phyloP scores from a whole-genome alignment of 345 rosid species.

The Firmiana major region DNA sequence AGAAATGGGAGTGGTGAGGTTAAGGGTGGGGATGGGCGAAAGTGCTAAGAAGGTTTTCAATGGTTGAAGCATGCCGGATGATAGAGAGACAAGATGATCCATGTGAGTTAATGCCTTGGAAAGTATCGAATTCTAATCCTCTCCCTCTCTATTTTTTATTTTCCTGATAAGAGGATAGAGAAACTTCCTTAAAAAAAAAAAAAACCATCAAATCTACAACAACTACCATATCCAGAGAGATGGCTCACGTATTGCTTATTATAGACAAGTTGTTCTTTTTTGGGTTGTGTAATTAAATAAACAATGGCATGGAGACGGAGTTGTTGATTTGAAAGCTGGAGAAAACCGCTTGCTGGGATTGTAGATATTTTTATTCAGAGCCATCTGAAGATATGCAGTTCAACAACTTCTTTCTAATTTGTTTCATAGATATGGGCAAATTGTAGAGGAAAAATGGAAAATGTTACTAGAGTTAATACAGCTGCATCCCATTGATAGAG shows the following conservation, averaged over 20 bases:
- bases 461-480: too few relatives aligned
- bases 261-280: neutral
- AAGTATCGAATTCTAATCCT: neutral
- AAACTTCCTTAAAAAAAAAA: constrained; percentile 37
- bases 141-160: neutral
- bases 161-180: constrained; percentile 6
- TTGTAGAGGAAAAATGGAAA: neutral
- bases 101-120: neutral
- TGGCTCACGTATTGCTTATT: constrained; percentile 22
- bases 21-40: constrained; percentile 28
- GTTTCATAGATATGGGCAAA: neutral
- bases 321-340: constrained; percentile 5
- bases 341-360: neutral
- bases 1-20: neutral
- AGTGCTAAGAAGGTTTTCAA: constrained; percentile 19
- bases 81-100: neutral
- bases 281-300: neutral
- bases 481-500: constrained; percentile 1
- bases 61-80: constrained; percentile 3
- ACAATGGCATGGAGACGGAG: neutral
- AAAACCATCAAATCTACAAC: constrained; percentile 16
- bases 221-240: constrained; percentile 27
- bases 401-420: neutral
- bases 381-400: neutral
- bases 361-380: neutral